A percentile compares a stretch with the other conserved stretches of the same genome.
phyloP scores from a whole-genome alignment of 208 protist genomes.

The Acanthamoeba royreba region DNA sequence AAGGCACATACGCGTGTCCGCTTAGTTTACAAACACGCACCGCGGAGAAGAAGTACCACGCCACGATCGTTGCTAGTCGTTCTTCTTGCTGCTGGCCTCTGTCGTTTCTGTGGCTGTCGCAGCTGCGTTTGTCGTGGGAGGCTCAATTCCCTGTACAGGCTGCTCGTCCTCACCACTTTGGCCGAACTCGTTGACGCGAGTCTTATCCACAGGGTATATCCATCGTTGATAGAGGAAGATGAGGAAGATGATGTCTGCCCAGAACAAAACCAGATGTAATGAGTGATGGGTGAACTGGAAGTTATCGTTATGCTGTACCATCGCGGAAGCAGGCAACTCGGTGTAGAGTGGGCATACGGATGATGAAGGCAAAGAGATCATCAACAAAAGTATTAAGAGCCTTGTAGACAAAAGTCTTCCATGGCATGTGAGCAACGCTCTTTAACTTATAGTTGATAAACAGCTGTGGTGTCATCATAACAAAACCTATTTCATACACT shows the following conservation, averaged over 20 bases:
- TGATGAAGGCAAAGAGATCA: conserved; percentile 98
- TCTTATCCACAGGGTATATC: conserved; percentile 96
- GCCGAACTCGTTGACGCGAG: conserved; percentile 62
- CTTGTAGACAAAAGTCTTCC: conserved; percentile 97
- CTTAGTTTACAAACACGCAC: too few relatives aligned
- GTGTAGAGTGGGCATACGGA: conserved; percentile 97
- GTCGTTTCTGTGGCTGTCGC: too few relatives aligned
- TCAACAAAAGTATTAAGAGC: conserved; percentile 98
- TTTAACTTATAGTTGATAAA: conserved; percentile 99
- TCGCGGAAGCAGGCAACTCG: conserved; percentile 97
- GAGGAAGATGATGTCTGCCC: conserved; percentile 92
- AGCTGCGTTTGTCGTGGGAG: too few relatives aligned
- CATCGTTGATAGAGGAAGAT: conserved; percentile 97
- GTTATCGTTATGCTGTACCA: conserved; percentile 66
- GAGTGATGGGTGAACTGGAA: background rate
- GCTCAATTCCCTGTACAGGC: background rate
- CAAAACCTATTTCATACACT: conserved; percentile 92
- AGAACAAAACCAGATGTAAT: background rate
- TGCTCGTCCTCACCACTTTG: conserved; percentile 25
- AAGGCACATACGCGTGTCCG: too few relatives aligned
- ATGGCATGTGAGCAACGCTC: conserved; percentile 96
- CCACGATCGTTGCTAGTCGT: too few relatives aligned
- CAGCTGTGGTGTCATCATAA: conserved; percentile 98
- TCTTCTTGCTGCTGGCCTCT: too few relatives aligned
- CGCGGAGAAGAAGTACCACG: too few relatives aligned